phyloP scores from a whole-genome alignment of 345 rosid species.

The Geranium rotundifolium region DNA sequence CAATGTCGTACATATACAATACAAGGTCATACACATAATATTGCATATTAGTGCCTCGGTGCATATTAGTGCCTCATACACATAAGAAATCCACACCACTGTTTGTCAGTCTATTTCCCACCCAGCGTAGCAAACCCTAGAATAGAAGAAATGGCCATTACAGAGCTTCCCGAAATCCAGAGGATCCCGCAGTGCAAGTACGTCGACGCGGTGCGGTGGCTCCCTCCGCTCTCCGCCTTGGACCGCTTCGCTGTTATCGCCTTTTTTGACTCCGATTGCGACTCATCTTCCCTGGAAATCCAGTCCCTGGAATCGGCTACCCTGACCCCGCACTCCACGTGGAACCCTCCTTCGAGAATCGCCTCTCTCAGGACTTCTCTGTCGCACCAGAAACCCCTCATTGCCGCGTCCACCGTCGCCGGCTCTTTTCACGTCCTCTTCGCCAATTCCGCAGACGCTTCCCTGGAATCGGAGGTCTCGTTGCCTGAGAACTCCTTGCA shows the following conservation, averaged over 20 bases:
- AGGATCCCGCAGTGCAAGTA: slow-evolving; percentile 48
- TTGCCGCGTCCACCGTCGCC: slow-evolving; percentile 40
- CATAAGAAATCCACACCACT: too few species aligned
- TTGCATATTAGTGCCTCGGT: too few species aligned
- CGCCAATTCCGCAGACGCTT: slow-evolving; percentile 17
- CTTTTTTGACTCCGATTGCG: slow-evolving; percentile 39
- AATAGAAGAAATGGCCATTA: slow-evolving; percentile 39
- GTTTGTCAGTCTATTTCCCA: too few species aligned
- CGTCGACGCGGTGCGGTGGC: slow-evolving; percentile 75
- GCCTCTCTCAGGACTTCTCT: slow-evolving; percentile 41
- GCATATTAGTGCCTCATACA: too few species aligned
- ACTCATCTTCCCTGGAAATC: slow-evolving; percentile 44
- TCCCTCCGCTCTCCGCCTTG: slow-evolving; percentile 61
- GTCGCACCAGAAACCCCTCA: slow-evolving; percentile 26
- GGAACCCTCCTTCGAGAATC: slow-evolving; percentile 52
- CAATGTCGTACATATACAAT: too few species aligned
- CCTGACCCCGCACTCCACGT: slow-evolving; percentile 28
- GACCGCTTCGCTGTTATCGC: slow-evolving; percentile 46
- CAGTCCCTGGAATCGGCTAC: slow-evolving; percentile 28
- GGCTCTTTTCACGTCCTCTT: slow-evolving; percentile 52
- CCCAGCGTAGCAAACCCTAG: too few species aligned
- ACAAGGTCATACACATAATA: too few species aligned
- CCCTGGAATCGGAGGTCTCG: slow-evolving; percentile 21
- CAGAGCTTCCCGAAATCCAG: slow-evolving; percentile 28
- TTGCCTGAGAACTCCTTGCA: slow-evolving; percentile 34